Evolutionary conservation across 2,329 filamentous ascomycete species (phyloP).

Genomic region (Coleophoma eucalyptorum): DNA sequence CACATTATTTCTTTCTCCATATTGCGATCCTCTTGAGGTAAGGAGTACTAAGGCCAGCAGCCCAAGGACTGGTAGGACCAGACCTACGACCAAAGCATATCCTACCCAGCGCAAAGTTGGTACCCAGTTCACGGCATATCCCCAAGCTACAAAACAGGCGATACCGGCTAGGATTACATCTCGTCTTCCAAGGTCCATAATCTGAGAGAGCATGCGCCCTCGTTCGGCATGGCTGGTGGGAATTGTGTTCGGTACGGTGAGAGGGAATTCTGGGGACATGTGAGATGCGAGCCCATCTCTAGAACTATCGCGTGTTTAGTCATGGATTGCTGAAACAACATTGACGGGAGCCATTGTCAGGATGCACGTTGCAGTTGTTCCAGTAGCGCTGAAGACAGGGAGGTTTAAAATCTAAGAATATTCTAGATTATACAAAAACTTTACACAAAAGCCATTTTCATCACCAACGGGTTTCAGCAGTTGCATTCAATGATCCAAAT

Average conservation of each 20-base stretch:
- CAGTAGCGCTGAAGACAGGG: too few species aligned
- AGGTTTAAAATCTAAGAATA: too few species aligned
- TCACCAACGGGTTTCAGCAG: too few species aligned
- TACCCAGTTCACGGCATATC: slow-evolving; percentile 77
- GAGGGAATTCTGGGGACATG: too few species aligned
- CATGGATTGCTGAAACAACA: too few species aligned
- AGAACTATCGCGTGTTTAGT: too few species aligned
- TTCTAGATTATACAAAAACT: too few species aligned
- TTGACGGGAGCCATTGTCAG: too few species aligned
- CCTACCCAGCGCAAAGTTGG: slow-evolving; percentile 80
- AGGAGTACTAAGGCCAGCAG: slow-evolving; percentile 57
- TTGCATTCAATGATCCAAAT: too few species aligned
- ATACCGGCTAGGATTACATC: slow-evolving; percentile 66
- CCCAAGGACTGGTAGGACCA: slow-evolving; percentile 48
- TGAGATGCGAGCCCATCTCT: too few species aligned
- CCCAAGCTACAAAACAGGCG: slow-evolving; percentile 81
- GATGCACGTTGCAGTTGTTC: too few species aligned
- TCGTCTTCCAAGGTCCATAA: slow-evolving; percentile 70
- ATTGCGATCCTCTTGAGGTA: slow-evolving; percentile 50
- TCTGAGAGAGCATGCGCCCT: slow-evolving; percentile 23
- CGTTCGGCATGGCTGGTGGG: slow-evolving; percentile 24
- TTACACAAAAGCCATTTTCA: too few species aligned
- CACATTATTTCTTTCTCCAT: slow-evolving; percentile 34
- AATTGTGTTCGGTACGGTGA: background rate
- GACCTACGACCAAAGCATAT: slow-evolving; percentile 76